Base-by-base conservation (phyloP, 148 eudicot species). In the Drosera capensis region DNA sequence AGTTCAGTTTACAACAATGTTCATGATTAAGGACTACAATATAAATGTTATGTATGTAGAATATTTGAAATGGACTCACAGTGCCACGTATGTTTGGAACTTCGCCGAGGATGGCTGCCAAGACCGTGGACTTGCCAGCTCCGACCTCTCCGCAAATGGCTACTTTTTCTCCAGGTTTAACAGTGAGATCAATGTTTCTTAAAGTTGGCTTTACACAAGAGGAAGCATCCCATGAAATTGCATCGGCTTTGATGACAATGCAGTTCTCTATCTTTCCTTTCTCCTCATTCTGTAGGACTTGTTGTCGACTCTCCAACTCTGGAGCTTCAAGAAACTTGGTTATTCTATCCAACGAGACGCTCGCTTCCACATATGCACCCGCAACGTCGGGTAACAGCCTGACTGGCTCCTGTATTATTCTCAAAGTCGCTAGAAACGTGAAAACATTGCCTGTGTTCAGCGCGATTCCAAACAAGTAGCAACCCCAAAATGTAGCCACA, bases 361-460 rank as follows among this genome's bases (percentile, higher is more conserved):
- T 55, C 48, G 67, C 55, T 45, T 70, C 65, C 23, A 64, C 60
- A 23, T 48, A 51, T 5, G 58, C 59, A 3, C 56, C 56, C 21
- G 44, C 63, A 19, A 70, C 63, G 31, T 70, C 70, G 31, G 74
- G 69, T 12, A 69, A 35, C 7, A 30, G 9, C 41, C 63, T 40
- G 3, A 69, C 42, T 3, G 74, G 74, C 65, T 70, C 74, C 48
- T 65, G 75, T 23, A 70, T 31, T 17, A 70, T 56, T 28, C 71
- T 42, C 5, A 60, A 16, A 13, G 71, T 56, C 1, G 67, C 60
- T 14, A 70, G 60, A 48, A 65, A 65, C 2, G 75, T 60, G 46
- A 70, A 65, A 7, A 55, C 64, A 15, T 52, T 70, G 26, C 63
- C 43, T 1, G 55, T 39, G 28, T 43, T 41, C 0, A 70, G 65